Evolutionary conservation across 257 asterid species (phyloP).

Genomic region (Prunella vulgaris): DNA sequence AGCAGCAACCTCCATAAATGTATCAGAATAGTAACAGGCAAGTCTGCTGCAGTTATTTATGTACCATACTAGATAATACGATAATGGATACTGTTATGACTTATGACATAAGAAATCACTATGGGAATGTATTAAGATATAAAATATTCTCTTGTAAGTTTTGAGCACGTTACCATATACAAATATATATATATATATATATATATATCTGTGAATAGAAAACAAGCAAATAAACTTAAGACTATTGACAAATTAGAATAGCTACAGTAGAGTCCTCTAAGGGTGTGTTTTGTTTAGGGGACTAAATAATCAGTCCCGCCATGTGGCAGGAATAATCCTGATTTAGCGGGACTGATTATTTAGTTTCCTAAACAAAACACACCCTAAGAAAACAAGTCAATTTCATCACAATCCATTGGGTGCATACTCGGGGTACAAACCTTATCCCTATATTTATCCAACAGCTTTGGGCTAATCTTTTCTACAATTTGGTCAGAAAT

Average conservation of each 20-base stretch:
- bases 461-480: neutral
- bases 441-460: neutral
- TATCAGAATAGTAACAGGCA: constrained; percentile 1
- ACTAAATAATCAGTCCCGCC: too few species aligned
- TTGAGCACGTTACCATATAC: neutral
- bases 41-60: neutral
- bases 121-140: neutral
- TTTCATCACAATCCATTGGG: neutral
- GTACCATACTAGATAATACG: neutral
- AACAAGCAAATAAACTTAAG: neutral
- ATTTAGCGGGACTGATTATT: too few species aligned
- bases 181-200: neutral
- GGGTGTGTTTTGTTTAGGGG: too few species aligned
- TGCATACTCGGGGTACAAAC: neutral
- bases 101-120: neutral
- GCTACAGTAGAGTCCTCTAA: neutral
- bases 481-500: neutral
- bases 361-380: too few species aligned
- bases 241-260: too few species aligned
- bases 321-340: too few species aligned
- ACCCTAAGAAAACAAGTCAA: neutral
- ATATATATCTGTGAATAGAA: neutral
- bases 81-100: neutral
- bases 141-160: neutral
- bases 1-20: too few species aligned